A percentile compares a stretch with the other conserved stretches of the same genome.
phyloP scores from a whole-genome alignment of 2,329 filamentous ascomycete genomes.

The Xylariaceae sp. region DNA sequence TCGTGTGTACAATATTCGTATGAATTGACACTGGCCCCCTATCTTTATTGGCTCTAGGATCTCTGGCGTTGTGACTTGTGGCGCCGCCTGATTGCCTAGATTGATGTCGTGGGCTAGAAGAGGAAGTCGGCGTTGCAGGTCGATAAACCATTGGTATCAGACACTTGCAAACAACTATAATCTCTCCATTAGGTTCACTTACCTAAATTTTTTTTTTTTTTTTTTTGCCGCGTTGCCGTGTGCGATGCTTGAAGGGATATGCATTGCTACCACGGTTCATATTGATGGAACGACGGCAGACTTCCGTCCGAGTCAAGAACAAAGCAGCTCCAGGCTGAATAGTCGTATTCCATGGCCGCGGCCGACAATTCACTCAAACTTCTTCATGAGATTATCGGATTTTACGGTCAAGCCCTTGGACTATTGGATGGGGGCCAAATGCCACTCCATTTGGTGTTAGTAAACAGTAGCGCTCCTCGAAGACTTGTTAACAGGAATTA shows the following conservation, averaged over 20 bases:
- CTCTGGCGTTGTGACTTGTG: constrained; percentile 13
- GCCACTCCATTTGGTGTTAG: too few relatives aligned
- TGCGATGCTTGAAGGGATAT: not conserved
- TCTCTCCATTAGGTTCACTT: not conserved
- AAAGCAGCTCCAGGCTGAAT: too few relatives aligned
- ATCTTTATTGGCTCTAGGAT: not conserved
- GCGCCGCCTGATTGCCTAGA: constrained; percentile 20
- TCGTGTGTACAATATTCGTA: constrained; percentile 2
- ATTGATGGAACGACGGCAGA: not conserved
- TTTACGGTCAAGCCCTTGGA: constrained; percentile 3
- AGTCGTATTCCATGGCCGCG: too few relatives aligned
- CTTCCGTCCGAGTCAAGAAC: not conserved
- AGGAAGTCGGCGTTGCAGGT: not conserved
- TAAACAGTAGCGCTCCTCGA: too few relatives aligned
- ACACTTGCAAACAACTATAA: not conserved
- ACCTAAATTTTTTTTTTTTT: too few relatives aligned
- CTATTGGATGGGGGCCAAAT: constrained; percentile 18
- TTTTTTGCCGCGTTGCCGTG: not conserved
- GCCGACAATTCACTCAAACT: not conserved
- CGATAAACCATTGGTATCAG: not conserved
- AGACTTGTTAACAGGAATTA: too few relatives aligned
- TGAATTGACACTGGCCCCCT: too few relatives aligned
- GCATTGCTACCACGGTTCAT: too few relatives aligned
- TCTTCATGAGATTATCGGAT: not conserved
- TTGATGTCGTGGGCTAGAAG: not conserved